These are phyloP conservation scores for Pharus latifolius DNA, from an alignment of 176 grass and related monocot species.

Conservation along the genomic window DNA sequence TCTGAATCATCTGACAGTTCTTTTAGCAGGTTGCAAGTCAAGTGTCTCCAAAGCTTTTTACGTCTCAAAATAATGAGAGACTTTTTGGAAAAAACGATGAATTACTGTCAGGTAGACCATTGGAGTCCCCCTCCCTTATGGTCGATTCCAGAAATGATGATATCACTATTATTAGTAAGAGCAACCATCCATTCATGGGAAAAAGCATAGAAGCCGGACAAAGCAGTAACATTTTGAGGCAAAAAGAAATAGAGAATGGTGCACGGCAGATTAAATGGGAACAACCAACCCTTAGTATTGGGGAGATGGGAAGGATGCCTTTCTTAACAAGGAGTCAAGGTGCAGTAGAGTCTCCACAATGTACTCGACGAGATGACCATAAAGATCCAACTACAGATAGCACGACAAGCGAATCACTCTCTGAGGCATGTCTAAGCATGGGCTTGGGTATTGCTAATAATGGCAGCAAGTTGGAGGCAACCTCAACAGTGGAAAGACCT, in stretches of 20 bases:
- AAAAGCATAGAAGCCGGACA: constrained; percentile 48
- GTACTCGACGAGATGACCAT: constrained; percentile 38
- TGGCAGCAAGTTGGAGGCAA: constrained; percentile 41
- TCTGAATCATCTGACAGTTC: constrained; percentile 22
- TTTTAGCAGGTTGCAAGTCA: constrained; percentile 47
- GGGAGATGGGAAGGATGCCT: constrained; percentile 34
- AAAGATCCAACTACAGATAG: constrained; percentile 53
- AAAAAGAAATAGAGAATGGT: constrained; percentile 53
- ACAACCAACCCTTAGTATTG: constrained; percentile 39
- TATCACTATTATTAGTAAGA: constrained; percentile 29
- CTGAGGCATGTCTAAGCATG: constrained; percentile 79
- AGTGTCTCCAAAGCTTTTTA: constrained; percentile 46
- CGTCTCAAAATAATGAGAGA: constrained; percentile 49
- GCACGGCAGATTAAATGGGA: constrained; percentile 69
- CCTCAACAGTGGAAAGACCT: constrained; percentile 48
- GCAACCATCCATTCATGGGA: constrained; percentile 30
- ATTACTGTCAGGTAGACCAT: constrained; percentile 23
- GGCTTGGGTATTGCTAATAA: constrained; percentile 58
- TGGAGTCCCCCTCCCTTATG: constrained; percentile 21
- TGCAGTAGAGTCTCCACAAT: constrained; percentile 52
- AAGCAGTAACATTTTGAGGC: constrained; percentile 43
- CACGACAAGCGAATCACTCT: constrained; percentile 40
- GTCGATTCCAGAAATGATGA: constrained; percentile 47
- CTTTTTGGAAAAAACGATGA: constrained; percentile 40
- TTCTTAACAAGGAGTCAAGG: constrained; percentile 65